Evolutionary conservation across 2,329 filamentous ascomycete species (phyloP).

Genomic region (Periconia digitata): DNA sequence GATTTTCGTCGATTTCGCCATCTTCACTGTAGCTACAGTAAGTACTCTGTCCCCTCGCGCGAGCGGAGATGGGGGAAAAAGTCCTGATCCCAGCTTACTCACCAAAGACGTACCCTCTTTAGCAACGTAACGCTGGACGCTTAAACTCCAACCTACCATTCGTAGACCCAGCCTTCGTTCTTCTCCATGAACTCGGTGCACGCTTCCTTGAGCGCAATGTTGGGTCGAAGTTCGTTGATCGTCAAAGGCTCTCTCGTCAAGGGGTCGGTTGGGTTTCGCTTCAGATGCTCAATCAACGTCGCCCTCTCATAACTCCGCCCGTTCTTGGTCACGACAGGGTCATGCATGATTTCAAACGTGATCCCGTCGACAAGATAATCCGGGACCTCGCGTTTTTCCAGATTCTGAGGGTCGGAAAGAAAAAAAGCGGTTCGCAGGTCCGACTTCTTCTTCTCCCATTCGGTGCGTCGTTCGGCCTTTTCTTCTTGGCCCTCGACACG

Average conservation of each 20-base stretch:
- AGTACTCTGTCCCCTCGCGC: conserved; percentile 9
- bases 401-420: conserved; percentile 48
- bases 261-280: conserved; percentile 74
- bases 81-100: background rate
- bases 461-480: conserved; percentile 46
- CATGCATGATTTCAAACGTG: conserved; percentile 72
- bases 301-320: conserved; percentile 89
- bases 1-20: conserved; percentile 25
- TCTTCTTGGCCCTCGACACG: conserved; percentile 51
- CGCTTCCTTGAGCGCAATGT: conserved; percentile 77
- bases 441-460: conserved; percentile 45
- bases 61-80: background rate
- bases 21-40: conserved; percentile 25
- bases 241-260: conserved; percentile 75
- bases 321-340: conserved; percentile 72
- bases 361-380: conserved; percentile 80
- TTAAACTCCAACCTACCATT: conserved; percentile 63
- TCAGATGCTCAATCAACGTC: conserved; percentile 82
- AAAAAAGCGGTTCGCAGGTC: conserved; percentile 52
- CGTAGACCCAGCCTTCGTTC: conserved; percentile 84
- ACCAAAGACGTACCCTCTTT: background rate
- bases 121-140: background rate
- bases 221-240: conserved; percentile 73
- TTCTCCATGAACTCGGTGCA: conserved; percentile 82
- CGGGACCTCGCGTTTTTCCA: conserved; percentile 60